Evolutionary conservation across 768 basidiomycete species (phyloP).

Genomic region (Ramaria sp.): DNA sequence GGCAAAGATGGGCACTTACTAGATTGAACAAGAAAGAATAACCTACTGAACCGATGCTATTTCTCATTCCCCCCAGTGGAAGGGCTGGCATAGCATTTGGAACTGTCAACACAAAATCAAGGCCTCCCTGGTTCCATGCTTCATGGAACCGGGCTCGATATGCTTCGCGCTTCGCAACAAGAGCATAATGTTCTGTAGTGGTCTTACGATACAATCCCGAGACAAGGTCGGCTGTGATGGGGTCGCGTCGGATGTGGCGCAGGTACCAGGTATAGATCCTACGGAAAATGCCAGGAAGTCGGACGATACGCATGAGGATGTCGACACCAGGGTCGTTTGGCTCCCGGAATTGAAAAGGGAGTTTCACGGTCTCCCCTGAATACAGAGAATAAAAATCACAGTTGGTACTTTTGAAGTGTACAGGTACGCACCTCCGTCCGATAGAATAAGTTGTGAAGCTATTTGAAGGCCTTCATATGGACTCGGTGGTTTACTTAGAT

Average conservation of each 20-base stretch:
- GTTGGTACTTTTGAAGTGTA: not conserved
- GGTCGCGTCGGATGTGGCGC: conserved; percentile 40
- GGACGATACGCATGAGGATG: conserved; percentile 28
- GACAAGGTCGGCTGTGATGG: conserved; percentile 42
- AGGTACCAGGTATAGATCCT: conserved; percentile 40
- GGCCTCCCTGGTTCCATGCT: conserved; percentile 31
- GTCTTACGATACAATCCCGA: conserved; percentile 39
- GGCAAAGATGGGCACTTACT: conserved; percentile 24
- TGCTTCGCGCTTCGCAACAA: conserved; percentile 34
- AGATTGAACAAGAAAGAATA: conserved; percentile 63
- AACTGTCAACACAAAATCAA: conserved; percentile 56
- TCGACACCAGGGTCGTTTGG: conserved; percentile 38
- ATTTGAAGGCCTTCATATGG: conserved; percentile 43
- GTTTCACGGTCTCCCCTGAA: conserved; percentile 21
- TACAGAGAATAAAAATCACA: not conserved
- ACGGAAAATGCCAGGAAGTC: conserved; percentile 37
- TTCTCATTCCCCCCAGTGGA: conserved; percentile 39
- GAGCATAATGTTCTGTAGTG: conserved; percentile 37
- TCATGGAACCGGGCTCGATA: conserved; percentile 32
- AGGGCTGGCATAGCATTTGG: conserved; percentile 54
- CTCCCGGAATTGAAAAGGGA: conserved; percentile 30
- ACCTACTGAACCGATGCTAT: conserved; percentile 47
- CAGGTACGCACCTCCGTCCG: conserved; percentile 33
- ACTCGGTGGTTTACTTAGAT: conserved; percentile 29
- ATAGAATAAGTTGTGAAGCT: conserved; percentile 40